These are phyloP conservation scores for Endocladia muricata DNA, from an alignment of 31 red algal genomes.

Conservation along the genomic window DNA sequence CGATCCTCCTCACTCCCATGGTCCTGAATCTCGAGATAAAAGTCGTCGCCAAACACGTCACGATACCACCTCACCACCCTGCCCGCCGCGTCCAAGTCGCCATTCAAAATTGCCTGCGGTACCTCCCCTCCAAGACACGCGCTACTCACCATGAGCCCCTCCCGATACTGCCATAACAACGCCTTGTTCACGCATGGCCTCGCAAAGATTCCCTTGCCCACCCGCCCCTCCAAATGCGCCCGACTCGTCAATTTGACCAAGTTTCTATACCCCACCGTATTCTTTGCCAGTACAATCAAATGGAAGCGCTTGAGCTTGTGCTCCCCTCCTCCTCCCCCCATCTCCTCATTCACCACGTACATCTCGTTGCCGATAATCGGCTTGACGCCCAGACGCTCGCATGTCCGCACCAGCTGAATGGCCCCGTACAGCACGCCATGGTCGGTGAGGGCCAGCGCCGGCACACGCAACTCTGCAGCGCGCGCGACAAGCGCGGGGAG, in stretches of 20 bases:
- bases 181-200: constrained; percentile 93
- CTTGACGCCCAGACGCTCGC: constrained; percentile 48
- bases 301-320: constrained; percentile 62
- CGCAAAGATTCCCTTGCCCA: constrained; percentile 75
- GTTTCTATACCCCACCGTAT: constrained; percentile 80
- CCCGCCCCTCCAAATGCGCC: constrained; percentile 71
- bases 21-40: constrained; percentile 95
- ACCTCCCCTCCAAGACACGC: constrained; percentile 89
- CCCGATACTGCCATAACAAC: constrained; percentile 66
- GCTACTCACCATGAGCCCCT: constrained; percentile 85
- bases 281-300: constrained; percentile 88
- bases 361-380: constrained; percentile 98
- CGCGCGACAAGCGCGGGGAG: constrained; percentile 69
- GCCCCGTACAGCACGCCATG: constrained; percentile 91
- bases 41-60: constrained; percentile 89
- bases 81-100: constrained; percentile 55
- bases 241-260: constrained; percentile 79
- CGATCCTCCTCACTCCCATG: constrained; percentile 77
- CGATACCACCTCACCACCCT: constrained; percentile 79
- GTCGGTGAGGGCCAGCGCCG: constrained; percentile 91
- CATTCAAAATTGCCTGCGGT: constrained; percentile 61
- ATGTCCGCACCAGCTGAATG: constrained; percentile 69
- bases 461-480: constrained; percentile 62
- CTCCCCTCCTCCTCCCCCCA: background rate
- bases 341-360: constrained; percentile 68